Conservation (phyloP, 495 filamentous ascomycete species). For the Bryoglossum gracile region DNA sequence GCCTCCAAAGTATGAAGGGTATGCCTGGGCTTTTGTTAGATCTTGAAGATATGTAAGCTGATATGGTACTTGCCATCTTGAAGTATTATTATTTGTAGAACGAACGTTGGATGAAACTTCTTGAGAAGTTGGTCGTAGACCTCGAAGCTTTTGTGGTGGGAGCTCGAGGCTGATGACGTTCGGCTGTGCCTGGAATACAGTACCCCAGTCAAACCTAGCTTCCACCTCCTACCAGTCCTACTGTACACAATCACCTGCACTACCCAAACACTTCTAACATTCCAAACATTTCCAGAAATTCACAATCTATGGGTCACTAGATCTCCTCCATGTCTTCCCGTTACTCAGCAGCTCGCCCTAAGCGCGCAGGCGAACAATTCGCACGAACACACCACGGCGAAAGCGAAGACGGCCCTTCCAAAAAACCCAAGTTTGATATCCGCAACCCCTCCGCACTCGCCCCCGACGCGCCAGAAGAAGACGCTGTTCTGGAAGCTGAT, state of each 20-base stretch:
- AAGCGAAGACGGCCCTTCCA: constrained; percentile 47
- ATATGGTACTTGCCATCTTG: constrained; percentile 24
- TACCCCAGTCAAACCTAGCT: not conserved
- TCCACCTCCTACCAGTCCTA: not conserved
- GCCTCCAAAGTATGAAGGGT: constrained; percentile 47
- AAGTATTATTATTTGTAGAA: not conserved
- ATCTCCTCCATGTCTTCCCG: constrained; percentile 52
- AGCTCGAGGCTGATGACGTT: constrained; percentile 22
- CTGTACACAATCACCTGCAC: too few species aligned
- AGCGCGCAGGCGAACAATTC: constrained; percentile 73
- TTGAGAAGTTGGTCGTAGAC: constrained; percentile 1
- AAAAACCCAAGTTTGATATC: constrained; percentile 90
- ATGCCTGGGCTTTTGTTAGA: constrained; percentile 25
- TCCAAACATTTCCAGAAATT: not conserved
- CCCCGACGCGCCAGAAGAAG: constrained; percentile 66
- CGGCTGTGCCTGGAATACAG: constrained; percentile 14
- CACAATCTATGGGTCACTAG: too few species aligned
- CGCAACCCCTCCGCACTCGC: constrained; percentile 90
- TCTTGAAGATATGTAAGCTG: not conserved
- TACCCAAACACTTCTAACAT: not conserved
- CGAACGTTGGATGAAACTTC: not conserved
- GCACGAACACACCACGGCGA: constrained; percentile 61
- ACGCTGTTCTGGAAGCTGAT: constrained; percentile 78
- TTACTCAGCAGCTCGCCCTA: constrained; percentile 64
- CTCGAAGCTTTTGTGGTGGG: constrained; percentile 2